Conservation (phyloP, 2,329 filamentous ascomycete genomes). For the Dactylellina cionopaga region DNA sequence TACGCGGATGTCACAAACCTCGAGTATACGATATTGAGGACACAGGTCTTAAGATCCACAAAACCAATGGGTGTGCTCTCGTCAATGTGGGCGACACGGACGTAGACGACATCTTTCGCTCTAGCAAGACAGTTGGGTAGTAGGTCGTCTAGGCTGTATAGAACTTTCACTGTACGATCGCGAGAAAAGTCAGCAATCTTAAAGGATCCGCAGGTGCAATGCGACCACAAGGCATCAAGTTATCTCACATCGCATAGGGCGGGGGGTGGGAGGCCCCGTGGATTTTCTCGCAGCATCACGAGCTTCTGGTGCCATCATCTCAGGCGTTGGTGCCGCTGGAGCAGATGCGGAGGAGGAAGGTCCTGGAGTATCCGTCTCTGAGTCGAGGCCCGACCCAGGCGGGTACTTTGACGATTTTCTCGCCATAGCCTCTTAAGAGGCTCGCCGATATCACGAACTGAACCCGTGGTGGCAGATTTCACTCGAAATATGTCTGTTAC, state of each 20-base stretch:
- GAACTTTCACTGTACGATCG: constrained; percentile 41
- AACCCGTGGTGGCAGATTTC: constrained; percentile 34
- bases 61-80: constrained; percentile 49
- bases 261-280: constrained; percentile 12
- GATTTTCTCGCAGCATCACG: constrained; percentile 29
- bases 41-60: constrained; percentile 51
- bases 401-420: constrained; percentile 39
- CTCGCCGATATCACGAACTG: constrained; percentile 37
- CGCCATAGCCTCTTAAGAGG: constrained; percentile 47
- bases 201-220: neutral
- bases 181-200: constrained; percentile 7
- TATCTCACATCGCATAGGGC: constrained; percentile 48
- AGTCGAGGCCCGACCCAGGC: constrained; percentile 21
- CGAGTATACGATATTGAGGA: constrained; percentile 50
- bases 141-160: constrained; percentile 46
- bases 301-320: constrained; percentile 23
- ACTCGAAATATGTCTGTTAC: too few species aligned
- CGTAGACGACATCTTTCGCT: constrained; percentile 49
- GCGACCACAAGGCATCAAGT: neutral
- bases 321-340: constrained; percentile 23
- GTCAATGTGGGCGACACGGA: constrained; percentile 49
- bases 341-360: neutral
- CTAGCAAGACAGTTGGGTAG: constrained; percentile 49
- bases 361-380: constrained; percentile 26
- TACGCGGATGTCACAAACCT: constrained; percentile 37